These are phyloP conservation scores for Histomonas meleagridis DNA, from an alignment of 208 protist species.

Conservation along the genomic window DNA sequence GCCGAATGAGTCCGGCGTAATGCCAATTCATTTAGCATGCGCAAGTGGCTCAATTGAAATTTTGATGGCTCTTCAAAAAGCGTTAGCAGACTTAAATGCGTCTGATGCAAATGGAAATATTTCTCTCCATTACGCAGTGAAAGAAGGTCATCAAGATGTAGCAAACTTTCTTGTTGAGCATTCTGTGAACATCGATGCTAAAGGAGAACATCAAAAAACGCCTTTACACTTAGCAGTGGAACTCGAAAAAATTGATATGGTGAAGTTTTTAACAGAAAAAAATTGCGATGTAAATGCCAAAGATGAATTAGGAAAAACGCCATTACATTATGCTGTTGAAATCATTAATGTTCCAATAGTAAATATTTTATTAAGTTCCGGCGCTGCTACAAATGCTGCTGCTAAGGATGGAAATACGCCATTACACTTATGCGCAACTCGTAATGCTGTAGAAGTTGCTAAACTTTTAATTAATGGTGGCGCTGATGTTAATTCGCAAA, in stretches of 20 bases:
- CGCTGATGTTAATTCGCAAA: neutral
- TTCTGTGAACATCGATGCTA: neutral
- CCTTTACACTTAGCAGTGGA: neutral
- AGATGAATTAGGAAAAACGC: neutral
- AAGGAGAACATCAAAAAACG: neutral
- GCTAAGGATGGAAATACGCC: constrained; percentile 23
- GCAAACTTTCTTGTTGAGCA: neutral
- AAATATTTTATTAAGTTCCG: neutral
- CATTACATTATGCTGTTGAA: constrained; percentile 32
- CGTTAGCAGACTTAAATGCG: neutral
- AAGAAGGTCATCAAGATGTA: neutral
- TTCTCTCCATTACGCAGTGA: neutral
- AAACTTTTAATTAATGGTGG: neutral
- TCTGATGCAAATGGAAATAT: constrained; percentile 19
- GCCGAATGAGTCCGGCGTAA: neutral
- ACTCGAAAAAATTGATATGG: neutral
- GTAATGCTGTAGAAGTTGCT: neutral
- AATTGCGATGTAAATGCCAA: neutral
- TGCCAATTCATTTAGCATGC: constrained; percentile 22
- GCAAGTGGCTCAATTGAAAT: neutral
- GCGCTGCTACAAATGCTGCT: neutral
- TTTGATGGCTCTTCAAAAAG: constrained; percentile 14
- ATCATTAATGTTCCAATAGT: neutral
- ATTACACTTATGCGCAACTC: neutral
- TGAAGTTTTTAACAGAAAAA: neutral